Evolutionary conservation across 768 basidiomycete species (phyloP).

Genomic region (Cyclocybe cylindracea): DNA sequence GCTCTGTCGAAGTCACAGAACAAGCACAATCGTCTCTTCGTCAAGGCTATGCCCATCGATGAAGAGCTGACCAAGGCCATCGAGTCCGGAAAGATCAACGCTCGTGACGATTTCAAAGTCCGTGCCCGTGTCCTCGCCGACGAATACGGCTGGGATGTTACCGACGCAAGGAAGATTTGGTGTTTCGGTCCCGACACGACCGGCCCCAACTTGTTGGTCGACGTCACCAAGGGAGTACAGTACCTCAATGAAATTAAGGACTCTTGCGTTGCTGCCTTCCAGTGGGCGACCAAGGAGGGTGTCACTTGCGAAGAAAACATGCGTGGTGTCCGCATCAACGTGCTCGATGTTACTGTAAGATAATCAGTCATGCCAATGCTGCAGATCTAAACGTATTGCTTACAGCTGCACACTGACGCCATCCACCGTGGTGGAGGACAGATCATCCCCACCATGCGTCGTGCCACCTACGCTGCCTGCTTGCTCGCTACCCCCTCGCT

Average conservation of each 20-base stretch:
- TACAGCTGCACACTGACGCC: conserved; percentile 93
- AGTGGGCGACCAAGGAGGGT: conserved; percentile 99
- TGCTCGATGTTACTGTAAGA: conserved; percentile 91
- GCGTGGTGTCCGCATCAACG: conserved; percentile 97
- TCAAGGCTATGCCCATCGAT: conserved; percentile 89
- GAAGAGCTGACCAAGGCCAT: conserved; percentile 95
- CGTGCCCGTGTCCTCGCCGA: conserved; percentile 96
- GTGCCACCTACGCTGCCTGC: conserved; percentile 95
- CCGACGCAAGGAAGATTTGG: conserved; percentile 99
- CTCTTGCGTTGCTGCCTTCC: conserved; percentile 98
- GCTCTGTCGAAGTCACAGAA: conserved; percentile 99
- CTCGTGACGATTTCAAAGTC: conserved; percentile 97
- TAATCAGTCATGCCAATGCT: neutral
- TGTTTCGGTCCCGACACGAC: conserved; percentile 99
- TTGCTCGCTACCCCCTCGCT: conserved; percentile 88
- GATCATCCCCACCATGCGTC: conserved; percentile 95
- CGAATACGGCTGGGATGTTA: conserved; percentile 97
- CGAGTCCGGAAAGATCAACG: conserved; percentile 78
- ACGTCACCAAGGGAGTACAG: conserved; percentile 99
- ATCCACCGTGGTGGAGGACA: conserved; percentile 99
- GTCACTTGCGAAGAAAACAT: conserved; percentile 96
- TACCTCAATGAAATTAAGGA: conserved; percentile 99
- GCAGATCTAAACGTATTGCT: conserved; percentile 6
- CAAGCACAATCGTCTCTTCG: conserved; percentile 99
- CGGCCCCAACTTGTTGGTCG: conserved; percentile 95